Evolutionary conservation across 2,329 filamentous ascomycete species (phyloP), one percentile per base, ranked within the genome.

Genomic region (Pseudophaeomoniella oleicola): DNA sequence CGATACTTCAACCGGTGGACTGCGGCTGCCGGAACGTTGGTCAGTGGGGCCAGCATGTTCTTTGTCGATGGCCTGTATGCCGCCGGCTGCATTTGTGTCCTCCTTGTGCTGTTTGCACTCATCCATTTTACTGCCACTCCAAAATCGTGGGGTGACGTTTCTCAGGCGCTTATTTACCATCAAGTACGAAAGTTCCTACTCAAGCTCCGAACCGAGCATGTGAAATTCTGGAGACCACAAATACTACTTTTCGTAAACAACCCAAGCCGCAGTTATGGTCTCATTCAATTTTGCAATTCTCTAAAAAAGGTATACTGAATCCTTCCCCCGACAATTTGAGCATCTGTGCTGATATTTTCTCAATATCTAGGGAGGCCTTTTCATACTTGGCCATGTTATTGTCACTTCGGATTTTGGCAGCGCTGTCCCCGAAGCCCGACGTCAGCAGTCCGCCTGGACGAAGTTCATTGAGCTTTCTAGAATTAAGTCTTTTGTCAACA

Each of bases 221-320:
- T 93, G 56, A 93, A 93, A 50, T 93, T 92, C 53, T 93, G 86
- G 85, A 71, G 85, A 36, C 85, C 85, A 1, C 85, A 92, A 45
- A 87, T 93, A 31, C 71, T 93, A 34, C 66, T 93, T 0, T 72
- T 93, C 37, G 75, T 90, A 44, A 90, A 88, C 51, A 75, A 90
- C 48, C 81, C 84, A 3, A 71, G 85, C n/a, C 71, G 71, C 4
- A 82, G 90, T 52, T 85, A 81, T 37, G 78, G 82, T 30, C 69
- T 93, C 30, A 88, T 93, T 2, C 82, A 87, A 40, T 93, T 93
- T 47, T 93, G 85, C 58, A 93, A 93, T 54, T 86, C 83, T 0
- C 62, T 93, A 53, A 93, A 93, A 54, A 93, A 93, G 50, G n/a
- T n/a, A n/a, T n/a, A n/a, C n/a, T n/a, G n/a, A n/a, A n/a, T n/a